phyloP scores from a whole-genome alignment of 306 rosid genomes.

The Quercus parvula region DNA sequence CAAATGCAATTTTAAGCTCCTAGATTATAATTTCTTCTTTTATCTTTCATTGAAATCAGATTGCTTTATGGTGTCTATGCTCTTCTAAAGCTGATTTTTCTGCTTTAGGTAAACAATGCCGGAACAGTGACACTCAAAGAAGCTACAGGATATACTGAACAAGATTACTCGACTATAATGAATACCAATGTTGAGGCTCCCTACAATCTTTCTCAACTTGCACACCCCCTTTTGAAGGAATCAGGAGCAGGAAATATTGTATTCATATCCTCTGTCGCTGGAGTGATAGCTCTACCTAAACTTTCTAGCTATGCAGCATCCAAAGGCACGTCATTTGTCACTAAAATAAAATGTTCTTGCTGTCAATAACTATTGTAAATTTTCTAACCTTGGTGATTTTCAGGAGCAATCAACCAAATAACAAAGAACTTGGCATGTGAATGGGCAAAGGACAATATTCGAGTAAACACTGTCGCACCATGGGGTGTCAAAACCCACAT shows the following conservation, averaged over 20 bases:
- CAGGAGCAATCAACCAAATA: conserved; percentile 66
- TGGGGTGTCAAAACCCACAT: conserved; percentile 23
- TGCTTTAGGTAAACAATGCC: conserved; percentile 36
- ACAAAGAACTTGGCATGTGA: conserved; percentile 62
- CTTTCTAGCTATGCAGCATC: conserved; percentile 50
- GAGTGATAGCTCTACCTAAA: conserved; percentile 35
- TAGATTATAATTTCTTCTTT: no score
- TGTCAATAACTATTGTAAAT: neutral
- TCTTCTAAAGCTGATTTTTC: neutral
- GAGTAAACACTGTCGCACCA: conserved; percentile 56
- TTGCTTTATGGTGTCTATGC: no score
- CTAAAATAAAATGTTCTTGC: neutral
- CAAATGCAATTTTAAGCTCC: no score
- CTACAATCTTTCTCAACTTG: conserved; percentile 39
- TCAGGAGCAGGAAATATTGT: conserved; percentile 42
- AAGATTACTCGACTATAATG: conserved; percentile 33
- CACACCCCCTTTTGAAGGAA: conserved; percentile 46
- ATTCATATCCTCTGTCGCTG: conserved; percentile 45
- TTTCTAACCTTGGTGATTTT: neutral
- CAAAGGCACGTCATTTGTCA: conserved; percentile 36
- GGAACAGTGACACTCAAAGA: neutral
- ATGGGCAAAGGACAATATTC: conserved; percentile 69
- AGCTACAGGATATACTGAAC: conserved; percentile 7
- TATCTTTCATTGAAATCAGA: no score
- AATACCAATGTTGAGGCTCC: conserved; percentile 31